Evolutionary conservation across 805 yeast genomes (phyloP).

Genomic region (Sungouiozyma intestinalis): DNA sequence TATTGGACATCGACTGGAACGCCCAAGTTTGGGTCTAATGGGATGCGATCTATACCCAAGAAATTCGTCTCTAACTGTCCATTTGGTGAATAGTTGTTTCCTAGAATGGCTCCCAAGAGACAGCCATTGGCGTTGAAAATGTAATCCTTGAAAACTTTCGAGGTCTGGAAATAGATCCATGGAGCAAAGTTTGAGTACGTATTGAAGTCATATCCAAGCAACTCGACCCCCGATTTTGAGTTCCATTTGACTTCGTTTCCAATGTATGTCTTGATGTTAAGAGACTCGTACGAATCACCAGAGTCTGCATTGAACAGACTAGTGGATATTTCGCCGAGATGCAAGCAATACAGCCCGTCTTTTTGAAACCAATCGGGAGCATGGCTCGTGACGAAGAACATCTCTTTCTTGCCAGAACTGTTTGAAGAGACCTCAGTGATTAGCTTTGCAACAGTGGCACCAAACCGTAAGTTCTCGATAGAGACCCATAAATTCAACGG

Average conservation of each 20-base stretch:
- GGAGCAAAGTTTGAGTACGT: conserved; percentile 5
- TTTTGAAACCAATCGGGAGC: conserved; percentile 14
- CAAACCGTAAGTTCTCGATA: conserved; percentile 8
- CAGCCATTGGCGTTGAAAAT: conserved; percentile 9
- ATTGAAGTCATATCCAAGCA: conserved; percentile 17
- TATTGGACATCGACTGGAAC: neutral
- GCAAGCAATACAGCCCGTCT: conserved; percentile 16
- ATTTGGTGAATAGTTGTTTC: neutral
- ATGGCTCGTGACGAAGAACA: conserved; percentile 8
- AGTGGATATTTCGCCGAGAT: conserved; percentile 11
- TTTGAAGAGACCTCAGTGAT: conserved; percentile 11
- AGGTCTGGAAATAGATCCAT: conserved; percentile 13
- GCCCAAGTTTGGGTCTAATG: neutral
- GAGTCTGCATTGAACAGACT: conserved; percentile 5
- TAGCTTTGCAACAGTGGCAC: conserved; percentile 7
- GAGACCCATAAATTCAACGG: conserved; percentile 16
- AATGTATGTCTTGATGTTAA: conserved; percentile 13
- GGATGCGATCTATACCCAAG: neutral
- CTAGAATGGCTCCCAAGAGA: neutral
- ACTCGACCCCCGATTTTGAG: conserved; percentile 17
- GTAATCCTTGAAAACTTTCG: conserved; percentile 4
- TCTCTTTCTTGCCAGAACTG: conserved; percentile 7
- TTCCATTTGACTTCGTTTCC: conserved; percentile 20
- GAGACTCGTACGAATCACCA: conserved; percentile 11
- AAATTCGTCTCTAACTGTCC: neutral